These are phyloP conservation scores for Rhodotorula sp. DNA, from an alignment of 1,284 basidiomycete genomes.

Conservation along the genomic window DNA sequence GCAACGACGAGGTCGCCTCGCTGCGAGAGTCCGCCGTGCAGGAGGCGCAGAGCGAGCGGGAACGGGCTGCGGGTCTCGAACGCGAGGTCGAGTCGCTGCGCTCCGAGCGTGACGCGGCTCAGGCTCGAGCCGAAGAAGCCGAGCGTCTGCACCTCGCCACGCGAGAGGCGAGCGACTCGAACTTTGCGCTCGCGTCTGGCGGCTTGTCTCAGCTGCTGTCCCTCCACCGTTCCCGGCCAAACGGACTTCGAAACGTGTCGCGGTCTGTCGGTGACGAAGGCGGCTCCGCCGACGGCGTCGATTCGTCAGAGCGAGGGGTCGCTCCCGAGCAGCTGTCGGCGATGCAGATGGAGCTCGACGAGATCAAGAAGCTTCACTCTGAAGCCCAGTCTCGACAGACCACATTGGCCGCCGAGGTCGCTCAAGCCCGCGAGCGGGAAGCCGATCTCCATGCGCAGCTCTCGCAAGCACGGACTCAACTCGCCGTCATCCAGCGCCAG, in stretches of 20 bases:
- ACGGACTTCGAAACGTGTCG: background rate
- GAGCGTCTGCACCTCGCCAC: conserved; percentile 47
- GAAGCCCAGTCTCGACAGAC: conserved; percentile 57
- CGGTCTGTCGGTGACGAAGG: background rate
- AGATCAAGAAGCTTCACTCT: conserved; percentile 71
- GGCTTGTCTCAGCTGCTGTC: conserved; percentile 71
- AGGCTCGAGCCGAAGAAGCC: conserved; percentile 16
- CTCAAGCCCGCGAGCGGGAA: conserved; percentile 65
- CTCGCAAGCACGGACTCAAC: conserved; percentile 69
- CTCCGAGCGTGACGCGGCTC: conserved; percentile 14
- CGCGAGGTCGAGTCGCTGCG: conserved; percentile 26
- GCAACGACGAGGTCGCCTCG: conserved; percentile 77
- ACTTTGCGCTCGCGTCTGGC: conserved; percentile 77
- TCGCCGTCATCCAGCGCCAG: conserved; percentile 74
- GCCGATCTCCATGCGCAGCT: conserved; percentile 69
- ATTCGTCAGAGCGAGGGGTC: background rate
- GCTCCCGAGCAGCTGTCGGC: conserved; percentile 3
- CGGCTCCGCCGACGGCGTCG: background rate
- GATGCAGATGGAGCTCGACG: conserved; percentile 59
- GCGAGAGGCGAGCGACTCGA: conserved; percentile 82
- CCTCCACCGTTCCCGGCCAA: conserved; percentile 1
- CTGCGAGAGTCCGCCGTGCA: conserved; percentile 69
- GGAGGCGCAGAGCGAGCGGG: conserved; percentile 57
- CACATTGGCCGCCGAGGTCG: conserved; percentile 57
- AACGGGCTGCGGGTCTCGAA: conserved; percentile 57